These are phyloP conservation scores for Voacanga thouarsii DNA, from an alignment of 257 asterid genomes.

Conservation along the genomic window DNA sequence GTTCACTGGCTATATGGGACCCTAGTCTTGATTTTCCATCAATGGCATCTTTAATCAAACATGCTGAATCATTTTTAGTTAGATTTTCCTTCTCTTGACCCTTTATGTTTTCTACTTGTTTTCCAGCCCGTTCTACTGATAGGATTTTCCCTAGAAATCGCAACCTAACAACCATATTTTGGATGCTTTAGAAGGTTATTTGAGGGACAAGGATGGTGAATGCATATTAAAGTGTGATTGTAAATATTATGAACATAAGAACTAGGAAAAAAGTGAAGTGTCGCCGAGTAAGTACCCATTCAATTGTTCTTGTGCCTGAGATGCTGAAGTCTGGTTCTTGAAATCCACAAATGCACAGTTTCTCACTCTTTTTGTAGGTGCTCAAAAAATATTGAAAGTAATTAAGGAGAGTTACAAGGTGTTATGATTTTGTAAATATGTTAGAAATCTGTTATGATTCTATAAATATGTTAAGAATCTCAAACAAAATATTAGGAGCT, in stretches of 20 bases:
- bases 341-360: conserved; percentile 85
- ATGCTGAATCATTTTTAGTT: conserved; percentile 25
- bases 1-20: conserved; percentile 36
- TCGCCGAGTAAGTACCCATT: conserved; percentile 51
- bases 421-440: no score
- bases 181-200: conserved; percentile 14
- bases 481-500: no score
- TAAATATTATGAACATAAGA: neutral
- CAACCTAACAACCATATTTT: conserved; percentile 41
- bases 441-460: no score
- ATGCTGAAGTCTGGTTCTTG: conserved; percentile 57
- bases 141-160: conserved; percentile 79
- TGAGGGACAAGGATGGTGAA: neutral
- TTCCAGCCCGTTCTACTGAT: conserved; percentile 63
- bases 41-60: conserved; percentile 29
- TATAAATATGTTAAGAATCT: no score
- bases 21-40: conserved; percentile 24
- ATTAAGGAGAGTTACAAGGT: neutral
- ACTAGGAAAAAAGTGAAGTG: neutral
- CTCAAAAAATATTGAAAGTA: neutral
- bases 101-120: conserved; percentile 34
- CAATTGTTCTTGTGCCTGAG: conserved; percentile 74
- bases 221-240: neutral
- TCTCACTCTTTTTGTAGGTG: conserved; percentile 40
- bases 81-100: conserved; percentile 32